A percentile compares a stretch with the other conserved stretches of the same genome.
phyloP scores from a whole-genome alignment of 371 early-diverging fungal genomes.

The Rhizopus microsporus region DNA sequence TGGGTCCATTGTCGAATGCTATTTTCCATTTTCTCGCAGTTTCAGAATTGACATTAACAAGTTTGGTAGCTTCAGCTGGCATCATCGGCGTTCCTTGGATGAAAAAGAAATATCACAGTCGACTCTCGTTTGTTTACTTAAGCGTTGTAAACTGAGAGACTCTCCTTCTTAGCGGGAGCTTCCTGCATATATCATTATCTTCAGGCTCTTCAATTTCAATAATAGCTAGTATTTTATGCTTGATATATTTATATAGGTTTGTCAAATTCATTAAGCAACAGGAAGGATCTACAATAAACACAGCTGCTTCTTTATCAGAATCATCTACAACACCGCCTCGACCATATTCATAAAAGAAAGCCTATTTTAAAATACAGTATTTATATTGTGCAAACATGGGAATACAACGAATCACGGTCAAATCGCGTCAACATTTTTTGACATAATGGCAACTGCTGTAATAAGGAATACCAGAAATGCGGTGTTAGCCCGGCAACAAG shows the following conservation, averaged over 20 bases:
- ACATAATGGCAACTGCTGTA: too few relatives aligned
- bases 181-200: slow-evolving; percentile 11
- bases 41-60: too few relatives aligned
- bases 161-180: slow-evolving; percentile 8
- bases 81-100: slow-evolving; percentile 4
- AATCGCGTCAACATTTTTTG: too few relatives aligned
- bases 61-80: slow-evolving; percentile 8
- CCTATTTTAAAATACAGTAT: too few relatives aligned
- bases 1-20: too few relatives aligned
- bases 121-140: slow-evolving; percentile 4
- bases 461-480: too few relatives aligned
- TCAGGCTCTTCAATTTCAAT: slow-evolving; percentile 8
- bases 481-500: too few relatives aligned
- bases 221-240: slow-evolving; percentile 5
- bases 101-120: not conserved
- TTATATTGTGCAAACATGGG: too few relatives aligned
- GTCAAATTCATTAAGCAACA: slow-evolving; percentile 14
- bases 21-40: too few relatives aligned
- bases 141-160: not conserved
- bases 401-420: too few relatives aligned
- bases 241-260: slow-evolving; percentile 11
- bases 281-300: slow-evolving; percentile 9
- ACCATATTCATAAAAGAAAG: not conserved
- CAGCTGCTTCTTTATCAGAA: slow-evolving; percentile 10
- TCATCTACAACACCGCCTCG: too few relatives aligned